Evolutionary conservation across 495 filamentous ascomycete genomes (phyloP).

Genomic region (Penicillium cataractarum): DNA sequence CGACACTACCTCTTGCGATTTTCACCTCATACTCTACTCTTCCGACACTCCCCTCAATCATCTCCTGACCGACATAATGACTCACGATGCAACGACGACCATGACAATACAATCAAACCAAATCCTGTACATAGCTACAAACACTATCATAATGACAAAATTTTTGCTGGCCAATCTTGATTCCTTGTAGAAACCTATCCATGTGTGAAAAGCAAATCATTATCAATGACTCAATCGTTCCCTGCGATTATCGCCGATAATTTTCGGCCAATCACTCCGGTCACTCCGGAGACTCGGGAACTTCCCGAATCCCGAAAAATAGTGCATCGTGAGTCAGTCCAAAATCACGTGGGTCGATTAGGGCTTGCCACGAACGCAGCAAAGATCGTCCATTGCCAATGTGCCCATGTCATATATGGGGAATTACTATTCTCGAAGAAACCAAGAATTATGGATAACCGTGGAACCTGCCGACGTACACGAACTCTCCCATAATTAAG

Average conservation of each 20-base stretch:
- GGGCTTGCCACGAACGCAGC: background rate
- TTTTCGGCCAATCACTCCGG: background rate
- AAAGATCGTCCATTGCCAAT: background rate
- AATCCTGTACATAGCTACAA: conserved; percentile 27
- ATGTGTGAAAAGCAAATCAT: background rate
- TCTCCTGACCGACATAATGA: conserved; percentile 20
- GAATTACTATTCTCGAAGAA: background rate
- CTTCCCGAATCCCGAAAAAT: background rate
- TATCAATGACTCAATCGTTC: background rate
- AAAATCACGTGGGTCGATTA: conserved; percentile 6
- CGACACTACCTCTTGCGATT: background rate
- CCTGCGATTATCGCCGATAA: background rate
- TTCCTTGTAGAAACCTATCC: background rate
- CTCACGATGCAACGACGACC: conserved; percentile 22
- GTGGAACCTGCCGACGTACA: background rate
- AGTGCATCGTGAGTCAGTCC: conserved; percentile 15
- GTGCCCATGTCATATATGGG: background rate
- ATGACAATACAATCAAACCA: conserved; percentile 21
- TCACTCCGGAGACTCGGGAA: background rate
- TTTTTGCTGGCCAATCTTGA: conserved; percentile 25
- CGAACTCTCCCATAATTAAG: background rate
- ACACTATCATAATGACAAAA: conserved; percentile 12
- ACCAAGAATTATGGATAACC: background rate
- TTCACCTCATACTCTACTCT: background rate
- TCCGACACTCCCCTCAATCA: background rate